Evolutionary conservation across 331 rosid genomes (phyloP).

Genomic region (Acacia concinna): DNA sequence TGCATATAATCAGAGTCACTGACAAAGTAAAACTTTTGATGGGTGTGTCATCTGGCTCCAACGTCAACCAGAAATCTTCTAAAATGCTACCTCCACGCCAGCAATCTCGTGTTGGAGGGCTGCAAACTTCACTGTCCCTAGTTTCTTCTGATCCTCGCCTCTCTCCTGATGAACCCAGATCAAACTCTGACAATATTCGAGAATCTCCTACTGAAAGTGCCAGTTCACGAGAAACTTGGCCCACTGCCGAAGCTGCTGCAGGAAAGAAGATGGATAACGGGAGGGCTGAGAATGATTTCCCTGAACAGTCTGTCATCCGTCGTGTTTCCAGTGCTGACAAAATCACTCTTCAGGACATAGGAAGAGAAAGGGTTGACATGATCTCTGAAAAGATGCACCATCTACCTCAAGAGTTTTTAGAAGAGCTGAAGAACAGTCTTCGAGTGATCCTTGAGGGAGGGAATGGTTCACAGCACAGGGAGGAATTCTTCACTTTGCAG

Average conservation of each 20-base stretch:
- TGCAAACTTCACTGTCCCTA: conserved; percentile 78
- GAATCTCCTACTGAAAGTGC: conserved; percentile 99
- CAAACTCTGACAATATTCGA: conserved; percentile 71
- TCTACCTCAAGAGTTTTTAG: conserved; percentile 76
- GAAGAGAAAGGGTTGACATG: conserved; percentile 81
- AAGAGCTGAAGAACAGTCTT: conserved; percentile 76
- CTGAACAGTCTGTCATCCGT: conserved; percentile 74
- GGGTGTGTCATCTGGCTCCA: conserved; percentile 66
- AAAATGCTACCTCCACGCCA: conserved; percentile 87
- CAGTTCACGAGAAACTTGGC: conserved; percentile 94
- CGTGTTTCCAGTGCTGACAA: conserved; percentile 74
- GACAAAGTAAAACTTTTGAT: conserved; percentile 40
- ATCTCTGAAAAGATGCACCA: conserved; percentile 78
- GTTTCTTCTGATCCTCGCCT: conserved; percentile 75
- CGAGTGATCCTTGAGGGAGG: conserved; percentile 89
- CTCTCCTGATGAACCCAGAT: conserved; percentile 83
- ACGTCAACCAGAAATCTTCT: conserved; percentile 48
- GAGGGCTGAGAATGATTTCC: conserved; percentile 60
- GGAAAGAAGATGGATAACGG: conserved; percentile 85
- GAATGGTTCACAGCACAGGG: conserved; percentile 85
- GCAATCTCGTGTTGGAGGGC: conserved; percentile 76
- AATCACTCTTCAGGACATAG: conserved; percentile 80
- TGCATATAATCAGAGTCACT: conserved; percentile 21
- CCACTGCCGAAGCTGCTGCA: conserved; percentile 61
- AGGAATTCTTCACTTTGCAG: conserved; percentile 83